phyloP scores from a whole-genome alignment of 2,329 filamentous ascomycete species.

The Nothophoma quercina region DNA sequence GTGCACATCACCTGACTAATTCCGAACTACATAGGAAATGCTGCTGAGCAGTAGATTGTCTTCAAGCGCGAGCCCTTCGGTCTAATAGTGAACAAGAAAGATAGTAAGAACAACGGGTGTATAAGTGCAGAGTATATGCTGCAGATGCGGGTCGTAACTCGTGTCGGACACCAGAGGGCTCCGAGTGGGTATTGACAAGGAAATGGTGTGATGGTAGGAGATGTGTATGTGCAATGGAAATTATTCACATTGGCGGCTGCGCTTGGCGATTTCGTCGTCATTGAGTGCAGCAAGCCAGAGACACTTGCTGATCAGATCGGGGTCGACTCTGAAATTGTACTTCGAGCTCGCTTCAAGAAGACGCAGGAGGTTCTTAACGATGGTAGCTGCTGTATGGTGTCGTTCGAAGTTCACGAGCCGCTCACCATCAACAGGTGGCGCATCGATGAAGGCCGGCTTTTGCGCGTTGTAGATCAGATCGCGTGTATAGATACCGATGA shows the following conservation, averaged over 20 bases:
- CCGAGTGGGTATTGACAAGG: conserved; percentile 33
- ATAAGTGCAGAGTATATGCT: conserved; percentile 29
- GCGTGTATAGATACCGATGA: conserved; percentile 82
- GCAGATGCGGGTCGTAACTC: conserved; percentile 35
- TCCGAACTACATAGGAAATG: not conserved
- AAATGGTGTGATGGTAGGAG: conserved; percentile 20
- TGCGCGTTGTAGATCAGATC: conserved; percentile 84
- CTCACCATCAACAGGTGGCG: conserved; percentile 64
- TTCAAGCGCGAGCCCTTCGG: conserved; percentile 41
- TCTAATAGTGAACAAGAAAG: conserved; percentile 24
- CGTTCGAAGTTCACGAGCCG: conserved; percentile 84
- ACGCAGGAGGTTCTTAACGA: conserved; percentile 80
- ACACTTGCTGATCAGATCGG: conserved; percentile 79
- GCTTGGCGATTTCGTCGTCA: conserved; percentile 72
- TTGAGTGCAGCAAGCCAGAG: conserved; percentile 83
- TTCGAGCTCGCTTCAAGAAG: conserved; percentile 80
- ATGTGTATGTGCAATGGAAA: conserved; percentile 7
- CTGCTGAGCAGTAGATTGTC: conserved; percentile 14
- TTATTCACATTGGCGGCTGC: conserved; percentile 44
- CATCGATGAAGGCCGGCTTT: conserved; percentile 76
- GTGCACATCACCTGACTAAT: not conserved
- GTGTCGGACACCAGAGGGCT: conserved; percentile 23
- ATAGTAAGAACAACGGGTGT: conserved; percentile 12
- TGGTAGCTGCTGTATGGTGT: conserved; percentile 75
- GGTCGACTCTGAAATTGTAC: conserved; percentile 77